Base-by-base conservation (phyloP, 768 basidiomycete genomes). In the Hemileccinum impolitum region DNA sequence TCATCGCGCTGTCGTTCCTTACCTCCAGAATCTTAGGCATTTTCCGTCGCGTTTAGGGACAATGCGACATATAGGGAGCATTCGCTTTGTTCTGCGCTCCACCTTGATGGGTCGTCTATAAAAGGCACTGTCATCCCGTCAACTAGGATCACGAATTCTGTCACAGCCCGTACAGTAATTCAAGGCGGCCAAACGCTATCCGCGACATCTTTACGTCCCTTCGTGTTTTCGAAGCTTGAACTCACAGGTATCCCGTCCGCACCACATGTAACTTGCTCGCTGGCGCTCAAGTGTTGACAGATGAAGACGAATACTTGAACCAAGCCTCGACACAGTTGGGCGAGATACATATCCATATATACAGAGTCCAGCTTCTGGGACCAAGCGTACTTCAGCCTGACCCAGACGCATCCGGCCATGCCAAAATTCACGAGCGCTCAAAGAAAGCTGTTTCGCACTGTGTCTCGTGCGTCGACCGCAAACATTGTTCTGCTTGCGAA, bases 391-490 rank as follows among this genome's bases (percentile, higher is more conserved):
- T 23, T 25, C 14, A 7, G n/a, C 1, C 31, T 18, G 9, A 1
- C 12, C 5, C 2, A 4, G 9, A 5, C 9, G 39, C 19, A 3
- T 2, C 34, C 1, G 35, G 45, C 12, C 49, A 59, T 40, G 39
- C 43, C 42, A 69, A 62, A 34, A 40, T 67, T 9, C 65, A 67
- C 32, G 67, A 67, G 19, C 63, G 63, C 23, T 53, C 61, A 23
- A 67, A 67, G 53, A 67, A 67, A 50, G 66, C 61, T 14, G 49
- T 69, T 10, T 55, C 63, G 1, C 63, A 67, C 9, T 59, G 63
- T 46, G 54, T 67, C 31, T 54, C 56, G 61, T 67, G 38, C 34
- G 67, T 58, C 36, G 9, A 37, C 10, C 25, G 5, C 9, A 13
- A 23, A 26, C 2, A 28, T 15, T 26, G 15, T n/a, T 39, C 26